Conservation (phyloP, 1,284 basidiomycete genomes). For the Laetiporus sulphureus region DNA sequence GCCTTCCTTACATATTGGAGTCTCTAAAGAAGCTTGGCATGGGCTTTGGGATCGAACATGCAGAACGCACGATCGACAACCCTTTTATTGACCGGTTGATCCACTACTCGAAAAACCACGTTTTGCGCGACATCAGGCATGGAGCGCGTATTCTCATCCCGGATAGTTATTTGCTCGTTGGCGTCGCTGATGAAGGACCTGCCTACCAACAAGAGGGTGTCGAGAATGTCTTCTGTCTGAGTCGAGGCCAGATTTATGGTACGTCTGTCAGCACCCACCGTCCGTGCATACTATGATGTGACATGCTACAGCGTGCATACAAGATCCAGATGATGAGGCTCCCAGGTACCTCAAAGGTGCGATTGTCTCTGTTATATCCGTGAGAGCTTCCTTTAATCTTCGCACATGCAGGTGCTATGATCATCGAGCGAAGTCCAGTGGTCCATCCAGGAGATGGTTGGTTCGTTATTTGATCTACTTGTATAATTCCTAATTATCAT, state of each 20-base stretch:
- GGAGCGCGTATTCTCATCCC: constrained; percentile 66
- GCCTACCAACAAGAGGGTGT: constrained; percentile 43
- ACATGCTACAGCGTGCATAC: constrained; percentile 45
- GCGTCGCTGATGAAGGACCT: constrained; percentile 73
- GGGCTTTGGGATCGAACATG: constrained; percentile 33
- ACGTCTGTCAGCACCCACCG: constrained; percentile 8
- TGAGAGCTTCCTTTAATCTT: too few species aligned
- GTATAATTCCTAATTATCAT: too few species aligned
- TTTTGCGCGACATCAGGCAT: constrained; percentile 67
- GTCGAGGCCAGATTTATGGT: constrained; percentile 59
- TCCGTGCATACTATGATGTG: too few species aligned
- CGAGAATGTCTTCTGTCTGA: constrained; percentile 46
- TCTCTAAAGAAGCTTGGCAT: constrained; percentile 42
- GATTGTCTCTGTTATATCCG: too few species aligned
- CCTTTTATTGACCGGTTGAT: constrained; percentile 52
- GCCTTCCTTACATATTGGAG: constrained; percentile 42
- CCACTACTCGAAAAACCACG: constrained; percentile 48
- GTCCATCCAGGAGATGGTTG: constrained; percentile 68
- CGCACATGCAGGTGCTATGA: constrained; percentile 28
- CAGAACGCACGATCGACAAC: constrained; percentile 36
- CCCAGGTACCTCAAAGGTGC: constrained; percentile 47
- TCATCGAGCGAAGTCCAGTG: constrained; percentile 63
- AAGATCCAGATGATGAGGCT: constrained; percentile 35
- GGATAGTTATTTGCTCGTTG: constrained; percentile 60
- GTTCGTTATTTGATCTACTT: constrained; percentile 4